These are phyloP conservation scores for Pterocarpus macrocarpus DNA, from an alignment of 306 rosid species.

Conservation along the genomic window DNA sequence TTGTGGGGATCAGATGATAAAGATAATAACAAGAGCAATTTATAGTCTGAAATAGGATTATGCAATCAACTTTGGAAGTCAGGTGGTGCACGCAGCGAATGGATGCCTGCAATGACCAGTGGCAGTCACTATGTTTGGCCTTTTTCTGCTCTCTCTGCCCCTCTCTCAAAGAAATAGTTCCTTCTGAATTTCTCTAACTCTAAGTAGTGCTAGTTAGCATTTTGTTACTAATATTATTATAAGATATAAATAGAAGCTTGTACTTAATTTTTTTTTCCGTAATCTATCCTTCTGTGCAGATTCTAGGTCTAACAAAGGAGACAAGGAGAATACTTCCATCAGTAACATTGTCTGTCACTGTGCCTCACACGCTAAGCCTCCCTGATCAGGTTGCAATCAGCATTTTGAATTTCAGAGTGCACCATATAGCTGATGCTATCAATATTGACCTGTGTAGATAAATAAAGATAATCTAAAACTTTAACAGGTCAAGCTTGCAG, in stretches of 20 bases:
- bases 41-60: no score
- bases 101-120: no score
- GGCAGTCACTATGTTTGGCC: no score
- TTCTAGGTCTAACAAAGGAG: slow-evolving; percentile 77
- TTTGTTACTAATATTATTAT: not conserved
- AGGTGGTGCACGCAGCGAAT: no score
- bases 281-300: slow-evolving; percentile 55
- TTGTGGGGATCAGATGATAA: no score
- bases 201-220: not conserved
- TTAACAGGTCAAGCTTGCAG: slow-evolving; percentile 90
- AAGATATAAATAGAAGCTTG: not conserved
- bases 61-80: no score
- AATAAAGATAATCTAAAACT: slow-evolving; percentile 24
- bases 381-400: slow-evolving; percentile 82
- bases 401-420: slow-evolving; percentile 21
- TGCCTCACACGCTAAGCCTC: slow-evolving; percentile 92
- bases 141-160: no score
- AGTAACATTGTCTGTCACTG: slow-evolving; percentile 79
- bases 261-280: not conserved
- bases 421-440: slow-evolving; percentile 7
- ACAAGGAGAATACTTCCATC: slow-evolving; percentile 83
- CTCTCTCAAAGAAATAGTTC: not conserved
- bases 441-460: slow-evolving; percentile 5
- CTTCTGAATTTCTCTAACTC: not conserved
- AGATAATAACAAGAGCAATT: no score